phyloP scores from a whole-genome alignment of 1,284 basidiomycete species.

The Heterobasidion irregulare region DNA sequence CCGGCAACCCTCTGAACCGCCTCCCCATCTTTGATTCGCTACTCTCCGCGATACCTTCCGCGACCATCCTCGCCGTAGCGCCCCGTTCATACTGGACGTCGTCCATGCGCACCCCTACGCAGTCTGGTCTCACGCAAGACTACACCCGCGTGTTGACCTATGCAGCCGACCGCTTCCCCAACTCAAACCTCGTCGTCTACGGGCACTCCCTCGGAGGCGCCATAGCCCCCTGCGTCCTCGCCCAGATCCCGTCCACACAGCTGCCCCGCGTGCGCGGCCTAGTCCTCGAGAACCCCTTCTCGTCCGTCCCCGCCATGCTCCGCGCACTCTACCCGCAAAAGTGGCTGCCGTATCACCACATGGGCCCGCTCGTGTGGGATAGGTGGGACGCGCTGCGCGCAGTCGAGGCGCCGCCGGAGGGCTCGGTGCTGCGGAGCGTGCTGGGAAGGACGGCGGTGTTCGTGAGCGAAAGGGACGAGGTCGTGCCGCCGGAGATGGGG shows the following conservation, averaged over 20 bases:
- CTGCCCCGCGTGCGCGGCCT: constrained; percentile 25
- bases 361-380: constrained; percentile 34
- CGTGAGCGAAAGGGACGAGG: constrained; percentile 38
- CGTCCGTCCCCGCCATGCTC: constrained; percentile 42
- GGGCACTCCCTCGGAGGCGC: constrained; percentile 45
- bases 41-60: constrained; percentile 11
- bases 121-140: constrained; percentile 31
- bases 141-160: constrained; percentile 27
- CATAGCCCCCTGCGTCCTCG: constrained; percentile 30
- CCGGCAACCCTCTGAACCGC: constrained; percentile 40
- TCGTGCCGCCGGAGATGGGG: constrained; percentile 38
- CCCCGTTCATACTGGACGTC: constrained; percentile 37
- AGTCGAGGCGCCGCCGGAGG: constrained; percentile 7
- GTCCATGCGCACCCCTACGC: constrained; percentile 23
- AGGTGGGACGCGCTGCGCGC: constrained; percentile 36
- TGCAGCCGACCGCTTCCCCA: constrained; percentile 22
- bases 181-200: constrained; percentile 29
- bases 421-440: constrained; percentile 21
- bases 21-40: constrained; percentile 30
- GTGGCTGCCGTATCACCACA: constrained; percentile 42
- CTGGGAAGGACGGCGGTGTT: constrained; percentile 35
- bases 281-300: constrained; percentile 43
- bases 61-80: constrained; percentile 26
- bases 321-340: constrained; percentile 36
- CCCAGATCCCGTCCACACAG: constrained; percentile 7